Percentiles rank a stretch among this genome's conserved stretches.
Conservation (phyloP, 169 alveolate species). For the Plasmodium gaboni region DNA sequence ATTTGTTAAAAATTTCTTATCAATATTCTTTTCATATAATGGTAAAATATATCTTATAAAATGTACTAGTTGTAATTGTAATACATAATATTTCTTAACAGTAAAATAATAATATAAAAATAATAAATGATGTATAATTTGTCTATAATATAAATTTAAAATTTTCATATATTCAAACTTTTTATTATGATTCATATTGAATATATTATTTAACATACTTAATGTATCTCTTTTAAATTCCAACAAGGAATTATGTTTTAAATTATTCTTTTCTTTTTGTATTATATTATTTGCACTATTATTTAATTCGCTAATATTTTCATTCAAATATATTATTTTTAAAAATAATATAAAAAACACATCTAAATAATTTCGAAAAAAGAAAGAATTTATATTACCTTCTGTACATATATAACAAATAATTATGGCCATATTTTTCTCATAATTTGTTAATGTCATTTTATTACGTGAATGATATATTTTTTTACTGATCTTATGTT, state of each 20-base stretch:
- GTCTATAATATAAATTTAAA: conserved; percentile 27
- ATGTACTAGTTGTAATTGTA: conserved; percentile 33
- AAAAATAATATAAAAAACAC: conserved; percentile 57
- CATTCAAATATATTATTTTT: conserved; percentile 40
- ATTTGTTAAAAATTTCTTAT: neutral
- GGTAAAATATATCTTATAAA: conserved; percentile 34
- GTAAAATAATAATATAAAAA: conserved; percentile 66
- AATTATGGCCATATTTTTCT: conserved; percentile 26
- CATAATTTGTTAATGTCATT: conserved; percentile 46
- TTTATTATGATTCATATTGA: conserved; percentile 14
- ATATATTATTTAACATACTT: conserved; percentile 11
- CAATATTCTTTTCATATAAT: conserved; percentile 31
- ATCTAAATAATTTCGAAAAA: conserved; percentile 60
- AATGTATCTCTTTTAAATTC: conserved; percentile 52
- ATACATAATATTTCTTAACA: conserved; percentile 42
- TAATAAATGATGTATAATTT: conserved; percentile 37
- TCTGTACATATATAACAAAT: conserved; percentile 75
- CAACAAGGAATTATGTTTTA: conserved; percentile 20
- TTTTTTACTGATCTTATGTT: conserved; percentile 31
- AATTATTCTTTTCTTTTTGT: conserved; percentile 17
- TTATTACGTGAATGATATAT: conserved; percentile 25
- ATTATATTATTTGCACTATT: neutral
- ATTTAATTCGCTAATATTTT: conserved; percentile 22
- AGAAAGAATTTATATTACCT: conserved; percentile 44
- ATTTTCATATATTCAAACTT: conserved; percentile 29